These are phyloP conservation scores for Halophytophthora batemanensis DNA, from an alignment of 352 stramenopile genomes.

Conservation along the genomic window DNA sequence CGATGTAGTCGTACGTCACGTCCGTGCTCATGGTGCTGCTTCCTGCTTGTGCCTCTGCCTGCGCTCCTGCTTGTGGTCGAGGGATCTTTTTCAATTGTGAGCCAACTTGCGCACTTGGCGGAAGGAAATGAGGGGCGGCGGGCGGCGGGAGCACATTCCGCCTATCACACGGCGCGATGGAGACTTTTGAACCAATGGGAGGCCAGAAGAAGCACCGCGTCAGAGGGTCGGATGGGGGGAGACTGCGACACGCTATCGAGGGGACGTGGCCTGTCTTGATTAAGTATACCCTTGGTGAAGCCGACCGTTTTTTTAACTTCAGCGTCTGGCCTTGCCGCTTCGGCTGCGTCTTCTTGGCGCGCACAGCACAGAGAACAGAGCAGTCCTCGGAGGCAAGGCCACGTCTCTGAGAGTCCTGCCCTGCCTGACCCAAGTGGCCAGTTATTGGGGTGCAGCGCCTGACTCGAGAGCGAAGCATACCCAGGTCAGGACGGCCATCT, in stretches of 20 bases:
- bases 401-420: too few species aligned
- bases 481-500: too few species aligned
- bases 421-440: too few species aligned
- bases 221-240: neutral
- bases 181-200: slow-evolving; percentile 10
- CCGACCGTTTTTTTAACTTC: too few species aligned
- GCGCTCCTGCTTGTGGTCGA: slow-evolving; percentile 5
- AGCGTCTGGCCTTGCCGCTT: too few species aligned
- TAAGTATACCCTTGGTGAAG: neutral
- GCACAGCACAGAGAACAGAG: too few species aligned
- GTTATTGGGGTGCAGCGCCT: too few species aligned
- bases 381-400: too few species aligned
- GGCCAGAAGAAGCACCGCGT: slow-evolving; percentile 1
- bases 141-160: neutral
- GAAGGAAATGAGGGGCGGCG: neutral
- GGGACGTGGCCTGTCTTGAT: neutral
- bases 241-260: slow-evolving; percentile 1
- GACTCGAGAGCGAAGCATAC: too few species aligned
- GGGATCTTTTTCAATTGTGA: slow-evolving; percentile 22
- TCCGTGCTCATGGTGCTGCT: slow-evolving; percentile 39
- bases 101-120: neutral
- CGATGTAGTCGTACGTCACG: slow-evolving; percentile 85
- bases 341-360: too few species aligned
- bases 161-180: neutral
- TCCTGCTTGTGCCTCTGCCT: neutral